phyloP scores from a whole-genome alignment of 345 rosid genomes.

The Citrus australasica region DNA sequence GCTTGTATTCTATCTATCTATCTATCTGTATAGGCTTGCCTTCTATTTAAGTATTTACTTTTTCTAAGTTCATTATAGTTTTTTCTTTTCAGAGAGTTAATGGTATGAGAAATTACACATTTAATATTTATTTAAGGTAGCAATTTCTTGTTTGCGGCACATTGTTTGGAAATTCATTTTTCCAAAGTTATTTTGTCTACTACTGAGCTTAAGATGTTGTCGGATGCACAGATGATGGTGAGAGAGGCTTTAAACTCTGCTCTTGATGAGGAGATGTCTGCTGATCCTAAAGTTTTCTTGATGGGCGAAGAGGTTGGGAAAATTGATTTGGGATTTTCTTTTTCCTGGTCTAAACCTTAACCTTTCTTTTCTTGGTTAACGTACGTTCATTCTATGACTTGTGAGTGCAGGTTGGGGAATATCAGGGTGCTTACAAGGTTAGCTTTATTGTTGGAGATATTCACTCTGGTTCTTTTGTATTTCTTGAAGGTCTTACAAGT shows the following conservation, averaged over 20 bases:
- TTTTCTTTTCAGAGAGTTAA: background rate
- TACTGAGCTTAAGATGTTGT: background rate
- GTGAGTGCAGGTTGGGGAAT: conserved; percentile 83
- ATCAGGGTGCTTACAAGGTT: conserved; percentile 99
- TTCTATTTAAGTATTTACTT: background rate
- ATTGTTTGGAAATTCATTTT: background rate
- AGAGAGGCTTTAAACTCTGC: conserved; percentile 87
- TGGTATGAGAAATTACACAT: background rate
- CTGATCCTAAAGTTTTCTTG: conserved; percentile 84
- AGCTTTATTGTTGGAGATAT: conserved; percentile 14
- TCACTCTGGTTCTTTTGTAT: background rate
- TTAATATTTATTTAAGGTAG: background rate
- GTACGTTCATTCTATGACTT: background rate
- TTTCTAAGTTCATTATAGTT: background rate
- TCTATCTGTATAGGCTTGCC: background rate
- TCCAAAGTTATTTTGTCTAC: background rate
- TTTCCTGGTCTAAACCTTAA: background rate
- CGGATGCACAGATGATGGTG: conserved; percentile 53
- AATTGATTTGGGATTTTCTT: background rate
- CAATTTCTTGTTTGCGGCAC: background rate
- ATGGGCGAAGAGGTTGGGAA: conserved; percentile 91
- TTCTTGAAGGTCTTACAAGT: background rate
- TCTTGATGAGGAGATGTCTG: conserved; percentile 93
- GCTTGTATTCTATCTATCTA: background rate
- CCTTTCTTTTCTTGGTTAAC: background rate